Conservation (phyloP, 805 yeast species). For the Tetrapisispora pingtungensis region DNA sequence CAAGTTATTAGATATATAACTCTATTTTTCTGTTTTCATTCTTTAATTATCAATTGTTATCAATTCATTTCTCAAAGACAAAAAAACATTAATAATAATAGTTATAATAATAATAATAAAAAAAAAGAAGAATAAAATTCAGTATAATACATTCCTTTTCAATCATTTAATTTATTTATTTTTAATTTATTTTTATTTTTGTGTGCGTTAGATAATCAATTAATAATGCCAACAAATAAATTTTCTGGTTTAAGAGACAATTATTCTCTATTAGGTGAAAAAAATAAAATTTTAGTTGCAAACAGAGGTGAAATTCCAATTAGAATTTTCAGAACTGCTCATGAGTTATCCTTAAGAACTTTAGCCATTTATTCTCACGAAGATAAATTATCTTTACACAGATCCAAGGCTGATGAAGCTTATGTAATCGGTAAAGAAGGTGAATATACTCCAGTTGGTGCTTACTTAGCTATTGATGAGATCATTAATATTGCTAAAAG, state of each 20-base stretch:
- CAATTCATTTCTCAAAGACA: too few relatives aligned
- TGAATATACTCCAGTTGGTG: conserved; percentile 89
- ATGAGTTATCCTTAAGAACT: conserved; percentile 92
- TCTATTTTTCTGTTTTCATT: too few relatives aligned
- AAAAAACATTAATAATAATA: too few relatives aligned
- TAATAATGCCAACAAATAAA: conserved; percentile 5
- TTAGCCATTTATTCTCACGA: conserved; percentile 96
- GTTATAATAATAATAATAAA: too few relatives aligned
- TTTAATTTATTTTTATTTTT: too few relatives aligned
- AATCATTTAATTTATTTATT: too few relatives aligned
- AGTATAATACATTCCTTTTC: too few relatives aligned
- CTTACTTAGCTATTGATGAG: conserved; percentile 91
- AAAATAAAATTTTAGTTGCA: conserved; percentile 61
- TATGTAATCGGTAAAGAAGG: conserved; percentile 86
- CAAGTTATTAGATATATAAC: too few relatives aligned
- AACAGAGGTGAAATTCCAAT: conserved; percentile 81
- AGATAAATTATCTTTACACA: conserved; percentile 88
- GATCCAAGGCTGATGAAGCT: conserved; percentile 89
- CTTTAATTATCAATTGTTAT: too few relatives aligned
- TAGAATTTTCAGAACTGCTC: conserved; percentile 92
- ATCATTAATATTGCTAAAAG: conserved; percentile 75
- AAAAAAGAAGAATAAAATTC: too few relatives aligned
- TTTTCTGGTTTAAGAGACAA: conserved; percentile 27
- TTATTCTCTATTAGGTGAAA: conserved; percentile 30
- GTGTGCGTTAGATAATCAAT: too few relatives aligned